Evolutionary conservation across 129 eudicot genomes (phyloP).

Genomic region (Artemisia tridentata): DNA sequence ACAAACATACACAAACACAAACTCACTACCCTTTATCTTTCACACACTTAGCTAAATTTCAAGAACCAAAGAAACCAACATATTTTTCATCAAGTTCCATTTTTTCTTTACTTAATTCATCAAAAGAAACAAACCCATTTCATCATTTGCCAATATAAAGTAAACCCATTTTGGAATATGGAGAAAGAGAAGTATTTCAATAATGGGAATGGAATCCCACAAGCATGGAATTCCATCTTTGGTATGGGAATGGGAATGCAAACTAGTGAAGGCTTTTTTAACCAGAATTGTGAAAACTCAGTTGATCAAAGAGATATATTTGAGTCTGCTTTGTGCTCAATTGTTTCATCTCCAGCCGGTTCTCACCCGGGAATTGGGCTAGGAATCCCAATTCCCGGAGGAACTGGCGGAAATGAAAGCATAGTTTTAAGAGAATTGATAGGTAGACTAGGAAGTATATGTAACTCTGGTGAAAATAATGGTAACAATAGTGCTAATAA

Average conservation of each 20-base stretch:
- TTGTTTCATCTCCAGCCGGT: conserved; percentile 72
- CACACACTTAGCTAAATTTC: conserved; percentile 53
- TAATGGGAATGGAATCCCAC: conserved; percentile 35
- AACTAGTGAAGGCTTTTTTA: conserved; percentile 44
- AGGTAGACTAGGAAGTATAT: conserved; percentile 73
- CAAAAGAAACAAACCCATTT: conserved; percentile 30
- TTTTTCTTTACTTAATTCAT: conserved; percentile 23
- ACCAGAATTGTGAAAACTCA: conserved; percentile 57
- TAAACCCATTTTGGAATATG: conserved; percentile 39
- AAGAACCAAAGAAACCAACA: conserved; percentile 35
- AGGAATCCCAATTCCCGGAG: neutral
- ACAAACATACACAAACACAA: neutral
- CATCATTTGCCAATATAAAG: conserved; percentile 18
- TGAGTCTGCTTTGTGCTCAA: conserved; percentile 87
- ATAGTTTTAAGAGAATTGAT: conserved; percentile 67
- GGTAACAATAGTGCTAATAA: conserved; percentile 35
- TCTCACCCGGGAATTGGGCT: conserved; percentile 23
- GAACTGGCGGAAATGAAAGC: conserved; percentile 31
- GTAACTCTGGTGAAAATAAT: conserved; percentile 62
- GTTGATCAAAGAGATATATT: conserved; percentile 71
- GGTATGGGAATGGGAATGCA: conserved; percentile 40
- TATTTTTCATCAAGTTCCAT: conserved; percentile 26
- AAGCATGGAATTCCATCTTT: conserved; percentile 42
- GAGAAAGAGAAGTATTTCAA: conserved; percentile 45
- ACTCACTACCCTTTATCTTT: conserved; percentile 34